Conservation (phyloP, 768 basidiomycete species). For the Pleurotus salmoneostramineus region DNA sequence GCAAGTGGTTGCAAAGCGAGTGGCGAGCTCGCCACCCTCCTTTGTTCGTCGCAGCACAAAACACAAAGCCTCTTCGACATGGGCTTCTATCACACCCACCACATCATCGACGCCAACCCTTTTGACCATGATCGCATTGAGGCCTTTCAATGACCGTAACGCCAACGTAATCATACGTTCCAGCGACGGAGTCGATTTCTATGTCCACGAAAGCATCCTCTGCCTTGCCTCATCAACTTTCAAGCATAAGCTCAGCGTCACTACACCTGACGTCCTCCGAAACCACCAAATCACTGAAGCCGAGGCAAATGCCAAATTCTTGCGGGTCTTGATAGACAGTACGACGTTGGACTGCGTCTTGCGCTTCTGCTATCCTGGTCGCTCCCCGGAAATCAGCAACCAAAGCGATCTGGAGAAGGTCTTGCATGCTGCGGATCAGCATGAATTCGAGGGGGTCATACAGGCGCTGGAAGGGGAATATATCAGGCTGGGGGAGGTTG, state of each 20-base stretch:
- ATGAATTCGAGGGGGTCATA: constrained; percentile 24
- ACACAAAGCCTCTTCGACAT: too few relatives aligned
- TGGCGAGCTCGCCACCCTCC: too few relatives aligned
- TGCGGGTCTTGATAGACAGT: constrained; percentile 7
- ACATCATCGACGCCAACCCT: too few relatives aligned
- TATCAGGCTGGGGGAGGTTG: constrained; percentile 24
- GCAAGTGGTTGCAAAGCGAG: too few relatives aligned
- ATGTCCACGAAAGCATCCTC: constrained; percentile 21
- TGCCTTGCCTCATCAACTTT: constrained; percentile 26
- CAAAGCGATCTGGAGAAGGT: neutral
- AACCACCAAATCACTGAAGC: neutral
- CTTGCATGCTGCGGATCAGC: constrained; percentile 20
- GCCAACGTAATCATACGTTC: constrained; percentile 22
- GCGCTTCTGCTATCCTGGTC: constrained; percentile 3
- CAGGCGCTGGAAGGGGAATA: constrained; percentile 24
- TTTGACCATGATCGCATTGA: neutral
- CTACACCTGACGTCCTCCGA: constrained; percentile 12
- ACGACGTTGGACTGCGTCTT: constrained; percentile 2
- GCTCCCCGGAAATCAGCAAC: neutral
- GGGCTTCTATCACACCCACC: too few relatives aligned
- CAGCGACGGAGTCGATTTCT: constrained; percentile 26
- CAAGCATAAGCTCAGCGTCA: constrained; percentile 20
- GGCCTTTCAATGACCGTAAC: constrained; percentile 15
- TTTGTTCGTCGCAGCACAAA: too few relatives aligned
- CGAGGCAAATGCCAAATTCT: constrained; percentile 8